Evolutionary conservation across 257 asterid species (phyloP).

Genomic region (Forsythia suspensa): DNA sequence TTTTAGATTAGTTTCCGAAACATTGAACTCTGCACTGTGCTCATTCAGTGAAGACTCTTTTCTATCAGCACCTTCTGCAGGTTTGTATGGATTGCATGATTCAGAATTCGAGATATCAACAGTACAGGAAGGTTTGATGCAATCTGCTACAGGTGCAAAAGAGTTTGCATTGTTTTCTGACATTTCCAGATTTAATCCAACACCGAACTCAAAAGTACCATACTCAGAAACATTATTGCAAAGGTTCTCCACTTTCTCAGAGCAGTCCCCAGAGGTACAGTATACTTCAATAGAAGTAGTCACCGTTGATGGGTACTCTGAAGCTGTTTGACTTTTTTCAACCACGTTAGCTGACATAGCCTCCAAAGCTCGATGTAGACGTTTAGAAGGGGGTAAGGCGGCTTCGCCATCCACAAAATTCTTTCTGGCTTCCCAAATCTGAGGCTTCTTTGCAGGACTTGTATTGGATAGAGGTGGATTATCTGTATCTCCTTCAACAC

Average conservation of each 20-base stretch:
- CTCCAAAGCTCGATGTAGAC: conserved; percentile 90
- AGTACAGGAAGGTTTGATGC: conserved; percentile 26
- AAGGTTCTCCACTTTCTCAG: conserved; percentile 29
- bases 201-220: conserved; percentile 37
- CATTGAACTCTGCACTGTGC: conserved; percentile 28
- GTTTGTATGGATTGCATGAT: conserved; percentile 26
- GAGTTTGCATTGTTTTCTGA: conserved; percentile 26
- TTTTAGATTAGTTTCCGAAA: conserved; percentile 30
- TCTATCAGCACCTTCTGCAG: conserved; percentile 33
- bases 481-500: conserved; percentile 24
- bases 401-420: conserved; percentile 72
- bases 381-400: conserved; percentile 93
- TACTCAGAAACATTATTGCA: conserved; percentile 32
- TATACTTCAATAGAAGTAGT: conserved; percentile 22
- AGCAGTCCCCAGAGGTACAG: conserved; percentile 30
- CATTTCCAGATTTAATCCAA: conserved; percentile 23
- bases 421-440: conserved; percentile 48
- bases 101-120: conserved; percentile 32
- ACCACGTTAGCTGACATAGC: conserved; percentile 97
- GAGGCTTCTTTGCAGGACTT: conserved; percentile 44
- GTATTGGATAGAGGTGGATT: conserved; percentile 34
- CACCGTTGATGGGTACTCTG: conserved; percentile 35
- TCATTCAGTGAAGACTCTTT: conserved; percentile 27
- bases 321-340: conserved; percentile 50
- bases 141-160: conserved; percentile 31